These are phyloP conservation scores for Plasmodium billcollinsi DNA, from an alignment of 169 alveolate genomes.

Conservation along the genomic window DNA sequence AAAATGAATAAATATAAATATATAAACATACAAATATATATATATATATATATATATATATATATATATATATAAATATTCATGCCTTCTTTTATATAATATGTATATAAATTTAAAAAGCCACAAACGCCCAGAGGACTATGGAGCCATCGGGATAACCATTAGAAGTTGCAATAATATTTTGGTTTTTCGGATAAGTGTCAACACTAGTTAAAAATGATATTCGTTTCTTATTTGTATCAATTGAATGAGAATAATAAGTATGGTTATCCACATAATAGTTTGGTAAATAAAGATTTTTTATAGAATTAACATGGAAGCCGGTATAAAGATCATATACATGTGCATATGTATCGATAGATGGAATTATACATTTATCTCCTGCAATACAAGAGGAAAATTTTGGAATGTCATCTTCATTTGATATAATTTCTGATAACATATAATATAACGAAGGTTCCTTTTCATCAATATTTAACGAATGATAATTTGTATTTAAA, in stretches of 20 bases:
- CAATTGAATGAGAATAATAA: neutral
- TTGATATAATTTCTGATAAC: slow-evolving; percentile 58
- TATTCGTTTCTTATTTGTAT: slow-evolving; percentile 15
- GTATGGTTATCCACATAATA: slow-evolving; percentile 29
- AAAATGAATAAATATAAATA: too few species aligned
- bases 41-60: neutral
- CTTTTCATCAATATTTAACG: slow-evolving; percentile 1
- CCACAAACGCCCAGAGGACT: slow-evolving; percentile 67
- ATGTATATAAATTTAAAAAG: slow-evolving; percentile 15
- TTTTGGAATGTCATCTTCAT: slow-evolving; percentile 56
- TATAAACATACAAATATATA: neutral
- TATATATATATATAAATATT: neutral
- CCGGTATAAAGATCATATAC: slow-evolving; percentile 77
- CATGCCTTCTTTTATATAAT: neutral
- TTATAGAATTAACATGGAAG: slow-evolving; percentile 70
- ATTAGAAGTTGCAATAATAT: slow-evolving; percentile 76
- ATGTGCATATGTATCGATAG: slow-evolving; percentile 76
- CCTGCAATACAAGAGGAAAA: slow-evolving; percentile 77
- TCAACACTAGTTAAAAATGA: slow-evolving; percentile 77
- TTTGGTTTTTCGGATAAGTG: slow-evolving; percentile 74
- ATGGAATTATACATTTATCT: slow-evolving; percentile 75
- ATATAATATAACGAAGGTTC: slow-evolving; percentile 6
- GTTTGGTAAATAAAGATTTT: slow-evolving; percentile 71
- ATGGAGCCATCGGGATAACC: slow-evolving; percentile 78
- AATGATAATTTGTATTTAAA: slow-evolving; percentile 11